These are phyloP conservation scores for Dothistroma pini DNA, from an alignment of 2,329 filamentous ascomycete species.

Conservation along the genomic window DNA sequence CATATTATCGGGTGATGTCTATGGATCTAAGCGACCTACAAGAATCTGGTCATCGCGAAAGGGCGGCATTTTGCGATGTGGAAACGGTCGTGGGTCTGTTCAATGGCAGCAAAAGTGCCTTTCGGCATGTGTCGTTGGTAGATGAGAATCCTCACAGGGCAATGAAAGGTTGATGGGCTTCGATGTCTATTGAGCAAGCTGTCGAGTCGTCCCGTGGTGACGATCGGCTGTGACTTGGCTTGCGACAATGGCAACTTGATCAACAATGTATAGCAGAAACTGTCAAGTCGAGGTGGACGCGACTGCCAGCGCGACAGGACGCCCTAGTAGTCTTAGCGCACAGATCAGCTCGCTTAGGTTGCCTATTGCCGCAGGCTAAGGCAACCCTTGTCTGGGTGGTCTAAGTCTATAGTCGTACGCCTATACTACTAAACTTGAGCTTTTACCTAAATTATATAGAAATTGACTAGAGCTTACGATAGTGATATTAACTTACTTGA, in stretches of 20 bases:
- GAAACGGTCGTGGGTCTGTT: not conserved
- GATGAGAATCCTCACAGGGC: not conserved
- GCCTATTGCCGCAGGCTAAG: too few species aligned
- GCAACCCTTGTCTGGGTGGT: too few species aligned
- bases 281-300: slow-evolving; percentile 8
- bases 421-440: too few species aligned
- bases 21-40: slow-evolving; percentile 18
- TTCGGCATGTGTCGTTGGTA: not conserved
- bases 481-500: too few species aligned
- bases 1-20: not conserved
- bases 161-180: not conserved
- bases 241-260: not conserved
- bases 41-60: slow-evolving; percentile 37
- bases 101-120: not conserved
- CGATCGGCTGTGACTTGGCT: not conserved
- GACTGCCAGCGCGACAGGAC: not conserved
- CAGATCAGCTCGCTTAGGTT: too few species aligned
- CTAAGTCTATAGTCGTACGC: too few species aligned
- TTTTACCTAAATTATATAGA: too few species aligned
- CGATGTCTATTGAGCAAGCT: not conserved
- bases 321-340: too few species aligned
- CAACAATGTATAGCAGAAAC: slow-evolving; percentile 2
- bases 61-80: slow-evolving; percentile 28
- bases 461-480: too few species aligned
- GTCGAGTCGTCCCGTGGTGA: not conserved